A percentile compares a stretch with the other conserved stretches of the same genome.
phyloP scores from a whole-genome alignment of 805 yeast genomes.

The Ogataea saltuana region DNA sequence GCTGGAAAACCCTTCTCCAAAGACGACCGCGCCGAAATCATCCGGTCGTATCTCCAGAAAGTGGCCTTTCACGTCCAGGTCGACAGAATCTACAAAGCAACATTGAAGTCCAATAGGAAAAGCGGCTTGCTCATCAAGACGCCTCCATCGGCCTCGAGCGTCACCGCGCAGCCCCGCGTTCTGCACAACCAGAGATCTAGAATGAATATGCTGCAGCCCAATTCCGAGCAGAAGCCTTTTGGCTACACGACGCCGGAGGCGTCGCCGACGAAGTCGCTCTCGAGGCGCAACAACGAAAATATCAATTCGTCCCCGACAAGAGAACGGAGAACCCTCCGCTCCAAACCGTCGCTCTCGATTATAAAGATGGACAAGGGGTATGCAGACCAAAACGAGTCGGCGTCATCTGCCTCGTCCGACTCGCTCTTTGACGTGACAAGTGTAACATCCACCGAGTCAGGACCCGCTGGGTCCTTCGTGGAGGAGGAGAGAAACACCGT shows the following conservation, averaged over 20 bases:
- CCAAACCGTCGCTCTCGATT: constrained; percentile 29
- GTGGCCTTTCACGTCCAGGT: constrained; percentile 65
- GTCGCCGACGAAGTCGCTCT: constrained; percentile 1
- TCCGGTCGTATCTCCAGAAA: constrained; percentile 47
- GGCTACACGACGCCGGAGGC: constrained; percentile 4
- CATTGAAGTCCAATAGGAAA: constrained; percentile 31
- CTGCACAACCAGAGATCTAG: constrained; percentile 3
- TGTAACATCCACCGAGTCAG: constrained; percentile 8
- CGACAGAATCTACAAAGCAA: constrained; percentile 60
- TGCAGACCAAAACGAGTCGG: constrained; percentile 14
- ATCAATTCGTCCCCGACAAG: constrained; percentile 2
- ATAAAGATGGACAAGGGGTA: constrained; percentile 25
- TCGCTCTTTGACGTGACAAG: constrained; percentile 20
- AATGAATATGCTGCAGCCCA: constrained; percentile 4
- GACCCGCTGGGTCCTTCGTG: constrained; percentile 21
- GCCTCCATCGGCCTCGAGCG: constrained; percentile 1
- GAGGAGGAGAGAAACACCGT: constrained; percentile 29
- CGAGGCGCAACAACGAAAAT: constrained; percentile 1
- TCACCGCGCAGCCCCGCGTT: constrained; percentile 6
- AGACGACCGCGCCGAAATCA: constrained; percentile 46
- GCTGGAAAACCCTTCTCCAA: constrained; percentile 30
- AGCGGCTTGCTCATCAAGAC: constrained; percentile 4
- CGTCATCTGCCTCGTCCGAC: constrained; percentile 15
- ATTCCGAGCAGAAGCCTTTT: background rate
- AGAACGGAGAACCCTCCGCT: constrained; percentile 15